These are phyloP conservation scores for Fusarium sp. DNA, from an alignment of 2,329 filamentous ascomycete genomes.

Conservation along the genomic window DNA sequence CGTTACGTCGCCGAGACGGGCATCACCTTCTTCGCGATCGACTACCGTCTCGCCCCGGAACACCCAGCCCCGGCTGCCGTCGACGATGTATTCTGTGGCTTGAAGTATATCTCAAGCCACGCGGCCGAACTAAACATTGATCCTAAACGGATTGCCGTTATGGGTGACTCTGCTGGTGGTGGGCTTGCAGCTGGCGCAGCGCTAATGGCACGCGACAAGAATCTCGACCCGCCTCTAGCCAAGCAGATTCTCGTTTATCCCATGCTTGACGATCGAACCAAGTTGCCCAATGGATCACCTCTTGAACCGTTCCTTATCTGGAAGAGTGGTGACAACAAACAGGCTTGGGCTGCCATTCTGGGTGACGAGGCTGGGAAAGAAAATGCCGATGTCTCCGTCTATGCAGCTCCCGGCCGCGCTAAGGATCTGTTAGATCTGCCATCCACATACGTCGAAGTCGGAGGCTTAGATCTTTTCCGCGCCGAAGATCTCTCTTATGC, in stretches of 20 bases:
- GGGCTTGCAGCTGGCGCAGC: slow-evolving; percentile 40
- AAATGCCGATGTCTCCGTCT: neutral
- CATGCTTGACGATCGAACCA: slow-evolving; percentile 48
- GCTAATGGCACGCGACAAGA: slow-evolving; percentile 52
- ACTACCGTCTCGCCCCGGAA: slow-evolving; percentile 58
- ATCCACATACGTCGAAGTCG: neutral
- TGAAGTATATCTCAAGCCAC: slow-evolving; percentile 41
- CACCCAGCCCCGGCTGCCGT: slow-evolving; percentile 48
- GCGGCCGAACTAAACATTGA: slow-evolving; percentile 34
- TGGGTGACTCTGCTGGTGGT: slow-evolving; percentile 39
- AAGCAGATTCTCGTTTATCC: slow-evolving; percentile 49
- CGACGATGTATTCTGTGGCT: slow-evolving; percentile 50
- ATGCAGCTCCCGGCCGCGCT: neutral
- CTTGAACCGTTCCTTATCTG: neutral
- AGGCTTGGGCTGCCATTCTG: neutral
- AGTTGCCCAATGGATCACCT: neutral
- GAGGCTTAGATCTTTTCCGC: neutral
- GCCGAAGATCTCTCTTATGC: neutral
- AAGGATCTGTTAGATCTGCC: neutral
- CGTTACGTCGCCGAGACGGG: slow-evolving; percentile 39
- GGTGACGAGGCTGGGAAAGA: neutral
- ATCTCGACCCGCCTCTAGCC: slow-evolving; percentile 40
- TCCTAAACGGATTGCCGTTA: slow-evolving; percentile 30
- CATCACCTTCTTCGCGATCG: slow-evolving; percentile 50
- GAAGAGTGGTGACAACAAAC: neutral